Percentiles rank a stretch among this genome's conserved stretches.
These are phyloP conservation scores for Trichoderma sp. DNA, from an alignment of 2,329 filamentous ascomycete genomes.

Conservation along the genomic window DNA sequence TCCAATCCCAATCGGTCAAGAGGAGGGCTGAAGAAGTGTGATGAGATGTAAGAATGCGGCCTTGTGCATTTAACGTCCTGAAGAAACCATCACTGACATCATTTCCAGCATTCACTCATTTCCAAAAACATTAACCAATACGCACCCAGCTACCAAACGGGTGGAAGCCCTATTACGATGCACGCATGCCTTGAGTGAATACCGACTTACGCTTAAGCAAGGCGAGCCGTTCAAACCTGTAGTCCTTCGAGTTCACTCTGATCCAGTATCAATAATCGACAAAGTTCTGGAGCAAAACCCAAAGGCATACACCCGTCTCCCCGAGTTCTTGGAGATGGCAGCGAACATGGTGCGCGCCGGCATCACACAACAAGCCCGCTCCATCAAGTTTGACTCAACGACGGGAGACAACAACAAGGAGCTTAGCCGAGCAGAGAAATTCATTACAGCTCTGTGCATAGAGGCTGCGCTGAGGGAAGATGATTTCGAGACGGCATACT, in stretches of 20 bases:
- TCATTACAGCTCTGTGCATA: constrained; percentile 77
- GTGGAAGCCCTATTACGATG: constrained; percentile 66
- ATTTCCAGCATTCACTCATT: constrained; percentile 60
- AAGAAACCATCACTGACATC: not conserved
- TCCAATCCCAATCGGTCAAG: constrained; percentile 76
- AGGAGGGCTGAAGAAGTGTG: constrained; percentile 73
- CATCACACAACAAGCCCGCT: constrained; percentile 32
- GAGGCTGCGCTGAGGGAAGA: constrained; percentile 73
- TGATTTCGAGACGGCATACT: constrained; percentile 84
- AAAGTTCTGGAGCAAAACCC: constrained; percentile 75
- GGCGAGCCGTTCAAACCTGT: constrained; percentile 78
- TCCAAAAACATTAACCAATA: constrained; percentile 53
- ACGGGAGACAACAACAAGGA: constrained; percentile 30
- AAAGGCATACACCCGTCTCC: constrained; percentile 70
- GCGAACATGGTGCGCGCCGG: constrained; percentile 63
- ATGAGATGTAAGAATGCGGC: constrained; percentile 61
- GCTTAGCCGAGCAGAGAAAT: constrained; percentile 52
- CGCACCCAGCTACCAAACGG: constrained; percentile 50
- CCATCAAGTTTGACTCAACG: not conserved
- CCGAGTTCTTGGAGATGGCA: constrained; percentile 69
- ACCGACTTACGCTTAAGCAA: constrained; percentile 74
- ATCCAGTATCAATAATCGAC: constrained; percentile 70
- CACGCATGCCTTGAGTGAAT: constrained; percentile 73
- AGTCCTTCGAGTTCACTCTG: constrained; percentile 70
- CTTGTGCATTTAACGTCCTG: not conserved